Base-by-base conservation (phyloP, 768 basidiomycete genomes). In the Lactifluus subvellereus region DNA sequence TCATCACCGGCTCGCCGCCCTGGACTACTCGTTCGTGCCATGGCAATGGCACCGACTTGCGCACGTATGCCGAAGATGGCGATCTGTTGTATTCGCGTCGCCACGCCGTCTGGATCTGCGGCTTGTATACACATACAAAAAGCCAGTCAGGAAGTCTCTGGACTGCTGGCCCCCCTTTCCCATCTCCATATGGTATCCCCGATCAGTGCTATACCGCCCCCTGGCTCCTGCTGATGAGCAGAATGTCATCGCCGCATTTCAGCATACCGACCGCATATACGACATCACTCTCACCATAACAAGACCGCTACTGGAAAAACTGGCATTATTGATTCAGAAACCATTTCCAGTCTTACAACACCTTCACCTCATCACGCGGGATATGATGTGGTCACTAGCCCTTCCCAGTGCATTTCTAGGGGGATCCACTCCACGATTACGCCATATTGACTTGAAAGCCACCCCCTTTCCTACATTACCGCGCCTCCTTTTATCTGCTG, bases 11-110 rank as follows among this genome's bases (percentile, higher is more conserved):
- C 54, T 51, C 49, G 48, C 33, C 2, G 53, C 63, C 1, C 20
- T 30, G 14, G 54, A 60, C 33, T 55, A 54, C 48, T 43, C 58
- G 14, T 54, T 49, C 9, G 62, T 4, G 0, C 52, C 62, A 55
- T 64, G 63, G 63, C 48, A 60, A 56, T 64, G 63, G 63, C 63
- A 64, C 35, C 45, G 63, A 14, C 57, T 64, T 4, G 54, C 58
- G 6, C 63, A 64, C 49, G 63, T 64, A 6, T 64, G 59, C 42
- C 53, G 16, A 48, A 22, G 58, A 51, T 64, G 63, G 63, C 53
- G 63, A 8, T 45, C 22, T 11, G 32, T 64, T 48, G 51, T 64
- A 54, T 60, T 56, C 27, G 1, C 53, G 6, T 64, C 63, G n/a
- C 63, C 58, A 2, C 42, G 49, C 42, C 63, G 58, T 22, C 33